Base-by-base conservation (phyloP, 1,139 yeast species). In the Kluyveromyces marxianus region DNA sequence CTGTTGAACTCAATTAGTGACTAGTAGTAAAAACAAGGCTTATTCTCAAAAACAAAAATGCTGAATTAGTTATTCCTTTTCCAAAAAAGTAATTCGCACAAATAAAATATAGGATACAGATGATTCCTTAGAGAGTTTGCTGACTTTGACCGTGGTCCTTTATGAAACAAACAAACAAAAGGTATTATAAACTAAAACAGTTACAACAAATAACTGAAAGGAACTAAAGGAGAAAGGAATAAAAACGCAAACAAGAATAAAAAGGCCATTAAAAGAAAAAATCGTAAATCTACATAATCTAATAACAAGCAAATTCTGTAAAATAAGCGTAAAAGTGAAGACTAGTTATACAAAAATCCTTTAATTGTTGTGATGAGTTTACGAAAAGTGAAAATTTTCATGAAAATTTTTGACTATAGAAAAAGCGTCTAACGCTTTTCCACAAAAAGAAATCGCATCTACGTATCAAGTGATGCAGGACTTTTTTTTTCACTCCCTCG, bases 361-460 rank as follows among this genome's bases (percentile, higher is more conserved):
- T 32, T 6, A 7, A 36, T 8, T 25, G 39, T 36, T 36, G 39
- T 36, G 39, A 36, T 26, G 39, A 36, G 39, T 25, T 36, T 8
- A n/a, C 27, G 25, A 34, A 34, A 40, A 40, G 43, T 40, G 43
- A 33, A 40, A 40, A 40, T 40, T 40, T 40, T 40, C 43, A 31
- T 26, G 25, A 26, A 26, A 27, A 37, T 14, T 35, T 35, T 35
- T 10, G 14, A 2, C 21, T 2, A 10, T 6, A 14, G 32, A 29
- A 38, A 38, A 38, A 29, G 33, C 34, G 34, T 32, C 14, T 32
- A 32, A 10, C 8, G 34, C 34, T 10, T 38, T 38, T 38, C 41
- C 41, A 38, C 41, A 38, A 38, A 38, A 38, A 29, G 41, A 38
- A 38, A 38, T 26, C 29, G 32, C 10, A n/a, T 7, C 14, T 29